These are phyloP conservation scores for Fusarium papillatum DNA, from an alignment of 2,329 filamentous ascomycete species.

Conservation along the genomic window DNA sequence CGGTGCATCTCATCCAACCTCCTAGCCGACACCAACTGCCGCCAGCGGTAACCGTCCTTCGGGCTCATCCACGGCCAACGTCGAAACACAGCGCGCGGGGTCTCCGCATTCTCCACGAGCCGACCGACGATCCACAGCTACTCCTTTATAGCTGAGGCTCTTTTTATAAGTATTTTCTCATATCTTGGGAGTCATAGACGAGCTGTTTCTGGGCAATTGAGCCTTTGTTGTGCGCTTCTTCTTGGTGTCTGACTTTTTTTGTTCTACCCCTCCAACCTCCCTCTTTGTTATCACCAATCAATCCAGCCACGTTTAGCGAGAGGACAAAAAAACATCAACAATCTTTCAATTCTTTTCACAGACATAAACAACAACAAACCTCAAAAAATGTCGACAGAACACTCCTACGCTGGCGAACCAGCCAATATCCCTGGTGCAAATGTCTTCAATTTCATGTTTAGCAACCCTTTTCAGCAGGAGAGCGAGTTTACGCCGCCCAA, in stretches of 20 bases:
- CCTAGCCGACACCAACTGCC: slow-evolving; percentile 37
- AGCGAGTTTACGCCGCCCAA: slow-evolving; percentile 45
- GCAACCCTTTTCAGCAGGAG: slow-evolving; percentile 51
- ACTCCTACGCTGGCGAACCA: slow-evolving; percentile 31
- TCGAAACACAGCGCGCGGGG: slow-evolving; percentile 23
- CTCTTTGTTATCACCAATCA: neutral
- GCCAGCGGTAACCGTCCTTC: slow-evolving; percentile 11
- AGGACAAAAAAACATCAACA: slow-evolving; percentile 5
- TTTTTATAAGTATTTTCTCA: slow-evolving; percentile 16
- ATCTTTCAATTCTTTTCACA: neutral
- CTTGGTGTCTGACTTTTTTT: neutral
- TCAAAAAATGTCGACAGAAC: slow-evolving; percentile 30
- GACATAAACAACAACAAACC: neutral
- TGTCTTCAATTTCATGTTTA: slow-evolving; percentile 53
- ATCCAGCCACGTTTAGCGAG: slow-evolving; percentile 17
- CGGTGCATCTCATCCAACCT: neutral
- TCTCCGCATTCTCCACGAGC: slow-evolving; percentile 38
- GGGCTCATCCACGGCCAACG: neutral
- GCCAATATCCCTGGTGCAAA: slow-evolving; percentile 42
- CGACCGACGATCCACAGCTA: slow-evolving; percentile 21
- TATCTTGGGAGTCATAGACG: neutral
- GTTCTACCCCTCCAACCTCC: slow-evolving; percentile 1
- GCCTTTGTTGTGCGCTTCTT: neutral
- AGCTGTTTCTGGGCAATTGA: neutral
- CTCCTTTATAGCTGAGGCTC: slow-evolving; percentile 23